Conservation (phyloP, 164 flowering plant genomes). For the Vitis labrusca region DNA sequence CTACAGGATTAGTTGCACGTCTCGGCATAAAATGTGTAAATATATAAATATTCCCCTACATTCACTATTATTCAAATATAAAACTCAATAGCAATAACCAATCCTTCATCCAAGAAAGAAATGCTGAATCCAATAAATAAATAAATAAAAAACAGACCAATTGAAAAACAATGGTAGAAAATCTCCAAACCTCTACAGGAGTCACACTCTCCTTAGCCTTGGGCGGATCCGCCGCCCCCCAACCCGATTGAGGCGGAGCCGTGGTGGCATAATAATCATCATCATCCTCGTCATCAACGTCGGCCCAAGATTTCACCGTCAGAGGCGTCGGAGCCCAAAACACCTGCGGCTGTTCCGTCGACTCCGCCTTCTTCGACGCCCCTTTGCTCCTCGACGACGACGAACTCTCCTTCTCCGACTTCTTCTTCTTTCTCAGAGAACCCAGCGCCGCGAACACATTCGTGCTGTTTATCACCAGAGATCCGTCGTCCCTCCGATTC, state of each 20-base stretch:
- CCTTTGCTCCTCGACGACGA: conserved; percentile 39
- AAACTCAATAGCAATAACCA: too few relatives aligned
- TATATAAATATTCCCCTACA: too few relatives aligned
- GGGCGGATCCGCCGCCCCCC: conserved; percentile 28
- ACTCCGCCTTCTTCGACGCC: conserved; percentile 28
- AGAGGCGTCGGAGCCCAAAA: conserved; percentile 66
- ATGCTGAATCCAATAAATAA: too few relatives aligned
- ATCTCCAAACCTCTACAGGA: conserved; percentile 26
- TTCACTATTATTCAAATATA: too few relatives aligned
- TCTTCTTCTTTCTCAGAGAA: conserved; percentile 59
- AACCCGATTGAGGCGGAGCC: conserved; percentile 44
- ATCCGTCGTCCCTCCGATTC: conserved; percentile 49
- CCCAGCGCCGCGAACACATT: conserved; percentile 69
- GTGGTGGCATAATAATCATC: conserved; percentile 64
- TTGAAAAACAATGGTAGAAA: too few relatives aligned
- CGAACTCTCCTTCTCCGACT: conserved; percentile 35
- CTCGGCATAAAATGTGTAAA: too few relatives aligned
- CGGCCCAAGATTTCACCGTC: conserved; percentile 65
- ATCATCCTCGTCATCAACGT: conserved; percentile 71
- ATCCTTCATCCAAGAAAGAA: too few relatives aligned
- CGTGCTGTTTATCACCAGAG: conserved; percentile 37
- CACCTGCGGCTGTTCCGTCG: conserved; percentile 40
- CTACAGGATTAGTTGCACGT: too few relatives aligned
- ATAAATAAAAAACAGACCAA: too few relatives aligned
- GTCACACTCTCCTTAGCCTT: conserved; percentile 22